These are phyloP conservation scores for Aspergillus panamensis DNA, from an alignment of 495 filamentous ascomycete species.

Conservation along the genomic window DNA sequence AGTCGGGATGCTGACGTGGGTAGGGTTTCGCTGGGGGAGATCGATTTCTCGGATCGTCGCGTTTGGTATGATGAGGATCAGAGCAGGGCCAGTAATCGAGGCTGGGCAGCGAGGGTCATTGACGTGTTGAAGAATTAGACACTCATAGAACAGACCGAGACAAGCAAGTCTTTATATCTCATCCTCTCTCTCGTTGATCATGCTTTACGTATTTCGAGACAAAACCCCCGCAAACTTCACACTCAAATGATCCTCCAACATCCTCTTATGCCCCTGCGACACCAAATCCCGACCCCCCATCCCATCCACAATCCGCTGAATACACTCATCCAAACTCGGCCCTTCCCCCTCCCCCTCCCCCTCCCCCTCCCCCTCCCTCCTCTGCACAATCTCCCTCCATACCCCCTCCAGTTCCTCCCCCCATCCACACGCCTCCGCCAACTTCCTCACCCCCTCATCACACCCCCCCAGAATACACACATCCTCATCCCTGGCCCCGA, in stretches of 20 bases:
- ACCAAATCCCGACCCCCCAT: conserved; percentile 24
- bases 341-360: conserved; percentile 11
- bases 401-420: conserved; percentile 67
- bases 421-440: conserved; percentile 79
- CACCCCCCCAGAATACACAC: conserved; percentile 64
- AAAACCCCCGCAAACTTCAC: conserved; percentile 12
- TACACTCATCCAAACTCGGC: conserved; percentile 36
- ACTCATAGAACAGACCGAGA: no score
- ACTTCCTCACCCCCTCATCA: conserved; percentile 68
- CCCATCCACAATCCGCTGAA: conserved; percentile 37
- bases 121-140: no score
- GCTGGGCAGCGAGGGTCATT: no score
- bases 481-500: conserved; percentile 66
- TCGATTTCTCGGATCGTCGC: no score
- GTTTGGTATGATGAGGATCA: no score
- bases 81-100: no score
- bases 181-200: no score
- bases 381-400: conserved; percentile 47
- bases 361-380: conserved; percentile 17
- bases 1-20: no score
- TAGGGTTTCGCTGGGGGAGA: no score
- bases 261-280: conserved; percentile 21
- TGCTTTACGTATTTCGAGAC: no score
- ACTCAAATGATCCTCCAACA: conserved; percentile 17
- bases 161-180: no score